These are phyloP conservation scores for Lactarius akahatsu DNA, from an alignment of 768 basidiomycete species.

Conservation along the genomic window DNA sequence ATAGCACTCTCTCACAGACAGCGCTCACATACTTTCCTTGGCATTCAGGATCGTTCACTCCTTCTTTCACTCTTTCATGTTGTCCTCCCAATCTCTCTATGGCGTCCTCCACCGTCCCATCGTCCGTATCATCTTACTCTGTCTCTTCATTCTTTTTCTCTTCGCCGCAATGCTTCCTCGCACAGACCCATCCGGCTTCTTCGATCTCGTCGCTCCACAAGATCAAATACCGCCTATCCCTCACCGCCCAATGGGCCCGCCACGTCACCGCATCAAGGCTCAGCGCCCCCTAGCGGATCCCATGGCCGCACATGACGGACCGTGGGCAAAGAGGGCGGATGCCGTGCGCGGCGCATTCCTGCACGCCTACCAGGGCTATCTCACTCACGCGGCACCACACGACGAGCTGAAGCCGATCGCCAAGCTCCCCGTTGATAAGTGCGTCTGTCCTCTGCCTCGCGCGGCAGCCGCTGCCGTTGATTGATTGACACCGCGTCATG, in stretches of 20 bases:
- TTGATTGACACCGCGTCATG: not conserved
- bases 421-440: conserved; percentile 52
- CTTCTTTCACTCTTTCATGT: not conserved
- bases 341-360: conserved; percentile 62
- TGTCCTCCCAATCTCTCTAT: not conserved
- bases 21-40: not conserved
- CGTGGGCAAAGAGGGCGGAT: conserved; percentile 53
- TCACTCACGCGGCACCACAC: conserved; percentile 53
- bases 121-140: conserved; percentile 1
- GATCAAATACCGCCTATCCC: not conserved
- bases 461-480: not conserved
- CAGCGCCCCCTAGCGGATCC: conserved; percentile 3
- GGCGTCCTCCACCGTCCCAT: conserved; percentile 4
- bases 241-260: not conserved
- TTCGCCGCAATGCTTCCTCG: conserved; percentile 5
- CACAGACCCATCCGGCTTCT: not conserved
- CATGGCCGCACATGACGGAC: not conserved
- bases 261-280: conserved; percentile 7
- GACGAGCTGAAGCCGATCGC: conserved; percentile 63
- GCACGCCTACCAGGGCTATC: conserved; percentile 67
- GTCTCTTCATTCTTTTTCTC: conserved; percentile 4
- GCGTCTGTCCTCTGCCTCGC: conserved; percentile 29
- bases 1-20: too few relatives aligned
- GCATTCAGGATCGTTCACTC: not conserved
- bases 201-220: not conserved